Conservation (phyloP, 1,284 basidiomycete species). For the Cutaneotrichosporon spelunceum region DNA sequence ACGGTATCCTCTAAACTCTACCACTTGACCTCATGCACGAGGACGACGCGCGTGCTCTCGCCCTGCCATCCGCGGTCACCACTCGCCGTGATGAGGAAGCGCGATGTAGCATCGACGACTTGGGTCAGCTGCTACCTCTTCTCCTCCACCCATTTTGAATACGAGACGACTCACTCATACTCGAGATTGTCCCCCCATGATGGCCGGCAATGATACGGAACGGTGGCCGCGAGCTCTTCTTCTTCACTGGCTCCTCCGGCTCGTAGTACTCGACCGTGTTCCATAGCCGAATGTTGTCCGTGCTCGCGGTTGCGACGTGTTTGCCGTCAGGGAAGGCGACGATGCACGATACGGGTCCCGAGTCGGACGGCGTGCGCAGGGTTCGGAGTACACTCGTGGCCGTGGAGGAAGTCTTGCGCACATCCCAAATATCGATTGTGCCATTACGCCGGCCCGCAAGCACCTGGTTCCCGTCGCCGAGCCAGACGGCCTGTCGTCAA, state of each 20-base stretch:
- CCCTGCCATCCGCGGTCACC: slow-evolving; percentile 95
- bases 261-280: slow-evolving; percentile 76
- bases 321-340: slow-evolving; percentile 83
- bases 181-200: slow-evolving; percentile 87
- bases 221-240: slow-evolving; percentile 59
- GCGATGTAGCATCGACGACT: slow-evolving; percentile 83
- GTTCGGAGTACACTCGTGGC: slow-evolving; percentile 72
- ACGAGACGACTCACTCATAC: slow-evolving; percentile 68
- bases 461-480: slow-evolving; percentile 78
- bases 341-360: slow-evolving; percentile 87
- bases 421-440: slow-evolving; percentile 90
- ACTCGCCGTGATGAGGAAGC: slow-evolving; percentile 85
- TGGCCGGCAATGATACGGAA: slow-evolving; percentile 97
- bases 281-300: slow-evolving; percentile 93
- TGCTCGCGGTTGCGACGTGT: slow-evolving; percentile 85
- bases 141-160: too few relatives aligned
- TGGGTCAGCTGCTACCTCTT: slow-evolving; percentile 10
- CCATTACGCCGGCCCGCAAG: slow-evolving; percentile 90
- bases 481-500: slow-evolving; percentile 79
- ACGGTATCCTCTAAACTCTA: slow-evolving; percentile 6
- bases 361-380: slow-evolving; percentile 78
- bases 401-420: slow-evolving; percentile 62
- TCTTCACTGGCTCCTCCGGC: slow-evolving; percentile 57
- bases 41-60: slow-evolving; percentile 76
- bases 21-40: slow-evolving; percentile 80